A percentile compares a stretch with the other conserved stretches of the same genome.
Evolutionary conservation across 441 rosid species (phyloP).

Genomic region (Mallotus repandus): DNA sequence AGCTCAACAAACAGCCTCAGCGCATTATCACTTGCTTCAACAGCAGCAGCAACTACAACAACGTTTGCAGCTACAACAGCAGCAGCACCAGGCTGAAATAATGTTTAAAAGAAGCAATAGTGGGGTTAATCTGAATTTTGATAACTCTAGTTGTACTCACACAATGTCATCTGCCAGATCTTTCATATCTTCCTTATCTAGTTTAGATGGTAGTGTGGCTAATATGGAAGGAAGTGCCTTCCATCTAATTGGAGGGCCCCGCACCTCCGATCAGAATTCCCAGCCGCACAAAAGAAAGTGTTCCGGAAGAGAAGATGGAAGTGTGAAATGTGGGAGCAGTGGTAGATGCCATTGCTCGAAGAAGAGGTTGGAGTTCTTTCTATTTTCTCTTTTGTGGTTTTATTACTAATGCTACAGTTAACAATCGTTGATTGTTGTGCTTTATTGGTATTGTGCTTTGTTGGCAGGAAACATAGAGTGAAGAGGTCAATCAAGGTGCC

Average conservation of each 20-base stretch:
- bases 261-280: conserved; percentile 60
- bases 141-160: conserved; percentile 72
- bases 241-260: conserved; percentile 52
- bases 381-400: not conserved
- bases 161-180: conserved; percentile 69
- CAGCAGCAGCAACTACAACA: conserved; percentile 47
- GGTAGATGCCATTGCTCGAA: conserved; percentile 76
- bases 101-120: conserved; percentile 65
- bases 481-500: conserved; percentile 74
- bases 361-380: conserved; percentile 51
- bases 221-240: conserved; percentile 54
- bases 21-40: conserved; percentile 41
- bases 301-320: conserved; percentile 59
- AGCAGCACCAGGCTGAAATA: conserved; percentile 63
- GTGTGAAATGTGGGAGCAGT: conserved; percentile 57
- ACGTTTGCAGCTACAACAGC: conserved; percentile 45
- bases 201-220: conserved; percentile 71
- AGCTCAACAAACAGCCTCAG: conserved; percentile 37
- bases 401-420: not conserved
- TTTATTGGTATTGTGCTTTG: conserved; percentile 4
- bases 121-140: conserved; percentile 58
- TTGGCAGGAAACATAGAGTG: conserved; percentile 64
- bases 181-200: conserved; percentile 61
- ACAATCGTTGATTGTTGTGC: not conserved
- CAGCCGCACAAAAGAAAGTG: conserved; percentile 64